A percentile compares a stretch with the other conserved stretches of the same genome.
These are phyloP conservation scores for Pythium plurisporium DNA, from an alignment of 352 stramenopile genomes.

Conservation along the genomic window DNA sequence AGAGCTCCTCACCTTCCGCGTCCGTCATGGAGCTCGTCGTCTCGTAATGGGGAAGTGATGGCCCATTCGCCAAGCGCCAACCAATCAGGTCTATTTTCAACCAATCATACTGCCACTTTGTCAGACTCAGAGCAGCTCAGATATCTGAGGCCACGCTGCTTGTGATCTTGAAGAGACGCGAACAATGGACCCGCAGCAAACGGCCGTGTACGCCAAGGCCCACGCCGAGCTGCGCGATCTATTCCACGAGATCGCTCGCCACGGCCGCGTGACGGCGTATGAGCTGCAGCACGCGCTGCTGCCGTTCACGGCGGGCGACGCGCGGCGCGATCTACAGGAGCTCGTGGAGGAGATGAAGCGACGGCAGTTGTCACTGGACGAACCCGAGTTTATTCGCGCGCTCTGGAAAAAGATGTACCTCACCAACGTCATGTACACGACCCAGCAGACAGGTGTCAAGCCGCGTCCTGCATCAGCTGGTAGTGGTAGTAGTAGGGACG, in stretches of 20 bases:
- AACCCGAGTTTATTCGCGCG: conserved; percentile 56
- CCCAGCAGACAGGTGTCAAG: background rate
- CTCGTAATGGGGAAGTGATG: background rate
- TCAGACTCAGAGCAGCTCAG: conserved; percentile 10
- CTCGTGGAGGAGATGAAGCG: conserved; percentile 48
- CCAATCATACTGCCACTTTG: conserved; percentile 21
- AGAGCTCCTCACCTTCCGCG: conserved; percentile 25
- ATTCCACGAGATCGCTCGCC: conserved; percentile 48
- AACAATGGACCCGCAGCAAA: conserved; percentile 44
- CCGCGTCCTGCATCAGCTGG: background rate
- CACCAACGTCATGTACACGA: conserved; percentile 32
- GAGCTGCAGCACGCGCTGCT: conserved; percentile 49
- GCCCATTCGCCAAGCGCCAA: conserved; percentile 13
- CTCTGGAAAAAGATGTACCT: conserved; percentile 71
- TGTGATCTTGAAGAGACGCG: conserved; percentile 5
- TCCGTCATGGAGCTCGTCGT: conserved; percentile 24
- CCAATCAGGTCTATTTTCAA: conserved; percentile 26
- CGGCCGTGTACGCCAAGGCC: conserved; percentile 34
- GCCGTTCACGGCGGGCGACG: conserved; percentile 58
- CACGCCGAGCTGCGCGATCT: conserved; percentile 54
- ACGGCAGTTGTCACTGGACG: conserved; percentile 39
- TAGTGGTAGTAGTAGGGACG: background rate
- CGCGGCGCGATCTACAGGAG: conserved; percentile 42
- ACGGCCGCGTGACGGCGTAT: conserved; percentile 35
- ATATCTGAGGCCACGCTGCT: background rate